phyloP scores from a whole-genome alignment of 2,329 filamentous ascomycete genomes.

The Dothistroma pini region DNA sequence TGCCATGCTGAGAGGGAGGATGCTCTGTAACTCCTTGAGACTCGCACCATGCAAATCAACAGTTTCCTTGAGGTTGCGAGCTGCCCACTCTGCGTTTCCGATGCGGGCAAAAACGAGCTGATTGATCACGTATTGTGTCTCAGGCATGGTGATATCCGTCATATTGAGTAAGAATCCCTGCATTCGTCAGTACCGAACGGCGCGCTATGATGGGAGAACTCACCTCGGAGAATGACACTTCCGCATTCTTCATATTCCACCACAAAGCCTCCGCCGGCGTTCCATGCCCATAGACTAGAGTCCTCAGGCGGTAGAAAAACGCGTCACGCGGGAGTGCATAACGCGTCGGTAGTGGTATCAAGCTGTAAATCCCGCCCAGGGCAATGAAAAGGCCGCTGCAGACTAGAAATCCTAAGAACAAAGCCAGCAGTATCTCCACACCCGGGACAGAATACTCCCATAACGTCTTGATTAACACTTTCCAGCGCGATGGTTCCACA shows the following conservation, averaged over 20 bases:
- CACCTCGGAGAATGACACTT: background rate
- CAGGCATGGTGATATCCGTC: background rate
- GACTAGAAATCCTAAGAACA: background rate
- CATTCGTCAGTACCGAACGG: background rate
- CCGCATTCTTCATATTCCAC: background rate
- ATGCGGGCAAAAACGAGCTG: slow-evolving; percentile 9
- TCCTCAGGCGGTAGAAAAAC: background rate
- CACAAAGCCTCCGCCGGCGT: background rate
- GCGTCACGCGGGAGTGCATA: background rate
- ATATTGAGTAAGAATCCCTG: background rate
- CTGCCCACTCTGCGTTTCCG: slow-evolving; percentile 4
- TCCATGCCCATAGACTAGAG: background rate
- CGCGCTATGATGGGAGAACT: background rate
- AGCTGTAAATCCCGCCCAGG: background rate
- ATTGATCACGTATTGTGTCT: slow-evolving; percentile 5
- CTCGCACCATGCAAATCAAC: slow-evolving; percentile 5
- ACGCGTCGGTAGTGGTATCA: background rate
- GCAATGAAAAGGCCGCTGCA: background rate
- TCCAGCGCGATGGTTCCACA: too few relatives aligned
- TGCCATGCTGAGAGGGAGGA: slow-evolving; percentile 8
- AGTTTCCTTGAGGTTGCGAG: background rate
- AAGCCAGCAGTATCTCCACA: background rate
- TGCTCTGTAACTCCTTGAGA: slow-evolving; percentile 8
- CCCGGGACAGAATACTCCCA: too few relatives aligned
- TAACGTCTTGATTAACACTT: too few relatives aligned